Evolutionary conservation across 2,329 filamentous ascomycete genomes (phyloP).

Genomic region (Cordyceps pruinosa): DNA sequence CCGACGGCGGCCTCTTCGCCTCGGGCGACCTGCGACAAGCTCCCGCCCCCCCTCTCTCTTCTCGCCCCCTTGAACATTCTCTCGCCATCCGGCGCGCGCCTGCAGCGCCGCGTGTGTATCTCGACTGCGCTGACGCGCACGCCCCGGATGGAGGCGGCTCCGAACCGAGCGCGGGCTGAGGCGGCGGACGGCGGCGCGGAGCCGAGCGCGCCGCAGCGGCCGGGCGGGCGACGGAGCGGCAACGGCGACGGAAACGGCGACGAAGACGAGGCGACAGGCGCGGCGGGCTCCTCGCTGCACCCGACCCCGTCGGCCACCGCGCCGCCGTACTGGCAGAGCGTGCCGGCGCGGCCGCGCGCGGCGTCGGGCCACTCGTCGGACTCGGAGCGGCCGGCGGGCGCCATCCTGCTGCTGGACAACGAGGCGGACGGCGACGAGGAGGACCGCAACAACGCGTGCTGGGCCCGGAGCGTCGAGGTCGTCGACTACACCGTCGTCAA

Average conservation of each 20-base stretch:
- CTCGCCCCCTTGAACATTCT: background rate
- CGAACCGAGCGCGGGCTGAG: background rate
- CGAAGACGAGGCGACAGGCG: conserved; percentile 7
- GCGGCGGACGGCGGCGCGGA: background rate
- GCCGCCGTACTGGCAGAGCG: conserved; percentile 40
- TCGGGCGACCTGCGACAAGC: background rate
- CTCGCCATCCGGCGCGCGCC: background rate
- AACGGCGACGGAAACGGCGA: background rate
- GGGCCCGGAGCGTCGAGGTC: conserved; percentile 57
- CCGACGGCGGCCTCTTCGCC: background rate
- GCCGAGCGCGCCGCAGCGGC: background rate
- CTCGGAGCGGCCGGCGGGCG: conserved; percentile 43
- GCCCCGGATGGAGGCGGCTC: background rate
- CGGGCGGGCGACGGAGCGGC: background rate
- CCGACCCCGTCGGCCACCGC: conserved; percentile 27
- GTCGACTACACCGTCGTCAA: conserved; percentile 51
- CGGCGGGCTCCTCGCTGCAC: conserved; percentile 19
- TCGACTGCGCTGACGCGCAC: background rate
- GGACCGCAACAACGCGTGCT: conserved; percentile 51
- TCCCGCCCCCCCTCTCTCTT: no score
- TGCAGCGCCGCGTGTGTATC: background rate
- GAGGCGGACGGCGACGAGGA: conserved; percentile 42
- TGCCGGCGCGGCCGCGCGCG: conserved; percentile 28
- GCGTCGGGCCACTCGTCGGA: conserved; percentile 41
- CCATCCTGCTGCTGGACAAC: conserved; percentile 57